Evolutionary conservation across 225 moss, liverwort and hornwort species (phyloP).

Genomic region (Sphagnum contortum): DNA sequence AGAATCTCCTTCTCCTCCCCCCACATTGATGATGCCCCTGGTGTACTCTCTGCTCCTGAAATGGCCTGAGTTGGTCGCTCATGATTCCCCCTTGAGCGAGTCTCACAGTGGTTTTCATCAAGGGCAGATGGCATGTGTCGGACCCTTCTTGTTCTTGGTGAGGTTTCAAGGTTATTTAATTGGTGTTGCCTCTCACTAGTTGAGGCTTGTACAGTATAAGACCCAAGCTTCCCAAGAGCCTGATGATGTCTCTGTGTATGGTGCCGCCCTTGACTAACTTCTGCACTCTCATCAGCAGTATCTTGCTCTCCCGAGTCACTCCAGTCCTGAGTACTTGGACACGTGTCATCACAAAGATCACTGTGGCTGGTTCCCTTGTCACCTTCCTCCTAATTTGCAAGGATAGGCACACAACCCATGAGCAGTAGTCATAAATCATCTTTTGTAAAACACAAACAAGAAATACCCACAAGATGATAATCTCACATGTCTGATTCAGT

Average conservation of each 20-base stretch:
- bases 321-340: conserved; percentile 21
- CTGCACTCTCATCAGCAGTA: conserved; percentile 22
- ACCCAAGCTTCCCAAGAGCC: conserved; percentile 47
- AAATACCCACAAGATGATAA: no score
- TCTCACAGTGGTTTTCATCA: conserved; percentile 43
- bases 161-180: conserved; percentile 12
- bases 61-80: no score
- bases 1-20: conserved; percentile 7
- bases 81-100: conserved; percentile 1
- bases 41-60: no score
- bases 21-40: conserved; percentile 6
- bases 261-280: conserved; percentile 31
- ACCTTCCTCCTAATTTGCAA: conserved; percentile 26
- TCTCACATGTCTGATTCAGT: no score
- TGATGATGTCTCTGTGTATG: conserved; percentile 31
- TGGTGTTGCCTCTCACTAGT: conserved; percentile 28
- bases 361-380: conserved; percentile 59
- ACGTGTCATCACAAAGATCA: conserved; percentile 38
- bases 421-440: no score
- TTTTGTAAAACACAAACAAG: no score
- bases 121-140: conserved; percentile 51
- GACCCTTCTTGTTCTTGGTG: conserved; percentile 28
- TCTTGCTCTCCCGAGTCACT: conserved; percentile 19
- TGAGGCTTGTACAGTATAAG: conserved; percentile 29
- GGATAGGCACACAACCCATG: no score